These are phyloP conservation scores for Lodderomyces theae DNA, from an alignment of 1,139 yeast genomes.

Conservation along the genomic window DNA sequence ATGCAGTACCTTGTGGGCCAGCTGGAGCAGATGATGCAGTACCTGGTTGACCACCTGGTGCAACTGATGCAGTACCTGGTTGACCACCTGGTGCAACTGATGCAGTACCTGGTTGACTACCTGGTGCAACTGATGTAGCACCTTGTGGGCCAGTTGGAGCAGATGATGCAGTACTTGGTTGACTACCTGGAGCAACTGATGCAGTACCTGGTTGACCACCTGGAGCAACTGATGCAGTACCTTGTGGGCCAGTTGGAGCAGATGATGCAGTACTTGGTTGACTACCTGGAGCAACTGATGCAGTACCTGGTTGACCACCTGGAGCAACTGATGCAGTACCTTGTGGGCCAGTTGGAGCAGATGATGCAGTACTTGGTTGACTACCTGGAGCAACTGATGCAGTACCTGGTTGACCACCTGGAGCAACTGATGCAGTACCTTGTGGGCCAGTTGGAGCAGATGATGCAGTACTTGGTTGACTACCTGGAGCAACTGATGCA, in stretches of 20 bases:
- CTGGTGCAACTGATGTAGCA: background rate
- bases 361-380: background rate
- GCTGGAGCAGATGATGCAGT: slow-evolving; percentile 1
- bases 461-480: too few species aligned
- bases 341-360: background rate
- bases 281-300: slow-evolving; percentile 1
- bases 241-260: slow-evolving; percentile 17
- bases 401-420: background rate
- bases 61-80: slow-evolving; percentile 1
- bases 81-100: background rate
- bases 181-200: slow-evolving; percentile 9
- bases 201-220: slow-evolving; percentile 18
- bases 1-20: background rate
- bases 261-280: slow-evolving; percentile 2
- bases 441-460: background rate
- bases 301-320: background rate
- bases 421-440: slow-evolving; percentile 2
- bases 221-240: slow-evolving; percentile 6
- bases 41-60: background rate
- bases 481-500: slow-evolving; percentile 1
- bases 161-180: slow-evolving; percentile 10
- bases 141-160: background rate
- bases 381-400: slow-evolving; percentile 1
- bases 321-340: background rate
- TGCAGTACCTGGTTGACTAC: slow-evolving; percentile 6